Conservation (phyloP, 352 stramenopile genomes). For the Globisporangium spinosum region DNA sequence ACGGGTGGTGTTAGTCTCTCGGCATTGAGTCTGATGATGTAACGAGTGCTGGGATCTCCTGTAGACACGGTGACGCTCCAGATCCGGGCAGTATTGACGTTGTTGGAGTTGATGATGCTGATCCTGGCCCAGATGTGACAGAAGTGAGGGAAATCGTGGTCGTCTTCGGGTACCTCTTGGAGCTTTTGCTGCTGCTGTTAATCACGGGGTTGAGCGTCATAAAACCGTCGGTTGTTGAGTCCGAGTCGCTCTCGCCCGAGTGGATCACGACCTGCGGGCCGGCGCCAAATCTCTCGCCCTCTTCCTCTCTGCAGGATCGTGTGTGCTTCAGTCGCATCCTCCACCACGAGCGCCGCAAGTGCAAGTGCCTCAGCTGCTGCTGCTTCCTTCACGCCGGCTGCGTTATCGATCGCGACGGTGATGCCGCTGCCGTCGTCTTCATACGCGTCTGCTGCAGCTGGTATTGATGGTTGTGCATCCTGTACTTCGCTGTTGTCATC, state of each 20-base stretch:
- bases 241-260: conserved; percentile 60
- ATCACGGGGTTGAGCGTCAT: conserved; percentile 69
- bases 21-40: neutral
- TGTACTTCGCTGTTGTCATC: neutral
- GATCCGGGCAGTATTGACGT: neutral
- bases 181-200: conserved; percentile 9
- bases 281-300: conserved; percentile 24
- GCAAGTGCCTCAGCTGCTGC: neutral
- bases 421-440: conserved; percentile 40
- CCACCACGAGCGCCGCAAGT: neutral
- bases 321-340: neutral
- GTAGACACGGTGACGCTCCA: conserved; percentile 27
- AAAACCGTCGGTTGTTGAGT: conserved; percentile 45
- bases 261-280: conserved; percentile 70
- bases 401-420: conserved; percentile 38
- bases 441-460: conserved; percentile 5
- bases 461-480: neutral
- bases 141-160: conserved; percentile 10
- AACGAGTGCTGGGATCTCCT: conserved; percentile 40
- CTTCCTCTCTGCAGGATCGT: neutral
- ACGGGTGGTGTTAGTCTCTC: conserved; percentile 15
- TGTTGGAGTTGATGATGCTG: neutral
- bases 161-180: conserved; percentile 1
- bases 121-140: neutral
- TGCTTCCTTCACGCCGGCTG: neutral